Evolutionary conservation across 306 rosid genomes (phyloP).

Genomic region (Spatholobus suberectus): DNA sequence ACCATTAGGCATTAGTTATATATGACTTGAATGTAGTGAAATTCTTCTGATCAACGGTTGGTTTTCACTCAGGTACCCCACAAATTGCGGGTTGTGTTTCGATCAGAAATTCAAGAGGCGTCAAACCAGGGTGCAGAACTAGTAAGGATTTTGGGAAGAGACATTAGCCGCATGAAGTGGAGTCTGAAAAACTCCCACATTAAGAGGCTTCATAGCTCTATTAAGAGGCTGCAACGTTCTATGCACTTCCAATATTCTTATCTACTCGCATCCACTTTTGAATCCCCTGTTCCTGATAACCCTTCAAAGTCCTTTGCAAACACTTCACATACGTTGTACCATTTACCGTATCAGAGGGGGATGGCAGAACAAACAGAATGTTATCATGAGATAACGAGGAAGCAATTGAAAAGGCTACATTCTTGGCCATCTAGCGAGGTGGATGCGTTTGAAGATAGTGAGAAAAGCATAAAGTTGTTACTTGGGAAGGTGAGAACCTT

Average conservation of each 20-base stretch:
- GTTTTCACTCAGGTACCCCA: slow-evolving; percentile 67
- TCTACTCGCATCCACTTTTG: slow-evolving; percentile 52
- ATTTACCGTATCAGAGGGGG: slow-evolving; percentile 25
- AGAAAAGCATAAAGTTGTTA: slow-evolving; percentile 34
- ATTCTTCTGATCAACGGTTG: not conserved
- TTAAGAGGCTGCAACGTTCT: slow-evolving; percentile 64
- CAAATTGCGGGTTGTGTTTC: slow-evolving; percentile 61
- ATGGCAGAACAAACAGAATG: slow-evolving; percentile 37
- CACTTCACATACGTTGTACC: slow-evolving; percentile 30
- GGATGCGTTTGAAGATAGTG: slow-evolving; percentile 56
- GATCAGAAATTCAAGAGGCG: slow-evolving; percentile 66
- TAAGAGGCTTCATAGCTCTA: slow-evolving; percentile 57
- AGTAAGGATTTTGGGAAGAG: slow-evolving; percentile 61
- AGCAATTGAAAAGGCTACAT: slow-evolving; percentile 63
- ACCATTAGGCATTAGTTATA: too few species aligned
- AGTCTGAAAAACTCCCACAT: slow-evolving; percentile 45
- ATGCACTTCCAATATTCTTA: slow-evolving; percentile 60
- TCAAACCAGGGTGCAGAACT: slow-evolving; percentile 68
- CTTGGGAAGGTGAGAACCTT: slow-evolving; percentile 53
- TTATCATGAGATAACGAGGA: slow-evolving; percentile 54
- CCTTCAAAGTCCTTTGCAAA: slow-evolving; percentile 46
- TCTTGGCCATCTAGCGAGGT: slow-evolving; percentile 74
- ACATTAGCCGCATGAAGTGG: slow-evolving; percentile 59
- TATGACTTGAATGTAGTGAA: not conserved
- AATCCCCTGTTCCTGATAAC: slow-evolving; percentile 29